phyloP scores from a whole-genome alignment of 768 basidiomycete species.

The Grammothele lineata region DNA sequence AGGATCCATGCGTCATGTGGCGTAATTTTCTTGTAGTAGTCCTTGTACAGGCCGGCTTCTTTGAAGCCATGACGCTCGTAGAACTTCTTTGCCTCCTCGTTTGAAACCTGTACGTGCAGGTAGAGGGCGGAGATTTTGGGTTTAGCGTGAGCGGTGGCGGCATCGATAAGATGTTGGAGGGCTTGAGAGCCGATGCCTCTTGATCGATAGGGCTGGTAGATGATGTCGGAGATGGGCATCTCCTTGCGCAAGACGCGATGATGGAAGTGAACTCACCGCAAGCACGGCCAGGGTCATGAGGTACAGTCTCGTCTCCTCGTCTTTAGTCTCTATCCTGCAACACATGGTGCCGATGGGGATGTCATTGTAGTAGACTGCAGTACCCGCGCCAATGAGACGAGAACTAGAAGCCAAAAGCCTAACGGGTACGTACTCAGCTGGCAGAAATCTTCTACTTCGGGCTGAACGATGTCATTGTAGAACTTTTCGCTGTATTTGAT shows the following conservation, averaged over 20 bases:
- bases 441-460: conserved; percentile 83
- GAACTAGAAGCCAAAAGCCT: too few relatives aligned
- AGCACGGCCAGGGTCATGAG: conserved; percentile 92
- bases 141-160: conserved; percentile 55
- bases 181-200: conserved; percentile 70
- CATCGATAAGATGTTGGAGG: conserved; percentile 61
- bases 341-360: conserved; percentile 87
- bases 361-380: conserved; percentile 89
- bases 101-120: conserved; percentile 86
- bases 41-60: conserved; percentile 58
- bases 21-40: conserved; percentile 87
- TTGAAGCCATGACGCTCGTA: conserved; percentile 83
- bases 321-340: conserved; percentile 73
- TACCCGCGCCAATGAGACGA: too few relatives aligned
- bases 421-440: conserved; percentile 70
- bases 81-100: conserved; percentile 70
- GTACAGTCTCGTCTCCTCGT: conserved; percentile 57
- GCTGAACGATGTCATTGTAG: conserved; percentile 72
- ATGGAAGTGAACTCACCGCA: conserved; percentile 49
- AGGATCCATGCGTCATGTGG: conserved; percentile 88
- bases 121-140: conserved; percentile 68
- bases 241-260: conserved; percentile 1
- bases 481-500: conserved; percentile 88
- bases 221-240: conserved; percentile 3
- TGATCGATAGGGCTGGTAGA: conserved; percentile 75